phyloP scores from a whole-genome alignment of 2,329 filamentous ascomycete species.

The Chaetomiaceae sp. region DNA sequence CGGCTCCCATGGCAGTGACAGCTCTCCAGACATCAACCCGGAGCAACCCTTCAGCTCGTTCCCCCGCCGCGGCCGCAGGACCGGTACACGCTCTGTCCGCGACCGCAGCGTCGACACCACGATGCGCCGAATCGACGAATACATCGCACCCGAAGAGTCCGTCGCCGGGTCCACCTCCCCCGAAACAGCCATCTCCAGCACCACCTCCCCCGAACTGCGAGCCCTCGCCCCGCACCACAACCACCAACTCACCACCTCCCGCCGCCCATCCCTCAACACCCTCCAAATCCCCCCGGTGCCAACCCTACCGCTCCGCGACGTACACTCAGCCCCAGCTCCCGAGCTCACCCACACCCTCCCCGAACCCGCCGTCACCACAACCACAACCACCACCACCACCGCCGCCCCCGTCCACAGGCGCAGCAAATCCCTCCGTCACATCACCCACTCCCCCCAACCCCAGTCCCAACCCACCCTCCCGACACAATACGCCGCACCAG shows the following conservation, averaged over 20 bases:
- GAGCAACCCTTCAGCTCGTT: slow-evolving; percentile 12
- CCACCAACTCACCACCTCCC: not conserved
- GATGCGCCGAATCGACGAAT: slow-evolving; percentile 22
- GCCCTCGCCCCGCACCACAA: not conserved
- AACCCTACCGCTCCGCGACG: not conserved
- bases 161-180: not conserved
- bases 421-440: slow-evolving; percentile 9
- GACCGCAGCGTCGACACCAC: slow-evolving; percentile 17
- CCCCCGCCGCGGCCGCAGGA: slow-evolving; percentile 4
- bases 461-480: not conserved
- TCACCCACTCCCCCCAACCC: slow-evolving; percentile 2
- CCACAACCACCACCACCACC: not conserved
- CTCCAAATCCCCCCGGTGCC: slow-evolving; percentile 6
- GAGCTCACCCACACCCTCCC: slow-evolving; percentile 7
- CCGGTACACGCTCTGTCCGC: slow-evolving; percentile 6
- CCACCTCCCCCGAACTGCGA: slow-evolving; percentile 3
- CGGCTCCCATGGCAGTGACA: slow-evolving; percentile 10
- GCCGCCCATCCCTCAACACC: slow-evolving; percentile 2
- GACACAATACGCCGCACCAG: no score
- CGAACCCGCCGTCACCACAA: not conserved
- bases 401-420: not conserved
- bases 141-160: not conserved
- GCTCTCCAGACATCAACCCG: slow-evolving; percentile 15
- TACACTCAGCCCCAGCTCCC: slow-evolving; percentile 10
- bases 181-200: not conserved